Evolutionary conservation across 2,329 filamentous ascomycete genomes (phyloP), one percentile per base, ranked within the genome.

Genomic region (Zymoseptoria passerinii): DNA sequence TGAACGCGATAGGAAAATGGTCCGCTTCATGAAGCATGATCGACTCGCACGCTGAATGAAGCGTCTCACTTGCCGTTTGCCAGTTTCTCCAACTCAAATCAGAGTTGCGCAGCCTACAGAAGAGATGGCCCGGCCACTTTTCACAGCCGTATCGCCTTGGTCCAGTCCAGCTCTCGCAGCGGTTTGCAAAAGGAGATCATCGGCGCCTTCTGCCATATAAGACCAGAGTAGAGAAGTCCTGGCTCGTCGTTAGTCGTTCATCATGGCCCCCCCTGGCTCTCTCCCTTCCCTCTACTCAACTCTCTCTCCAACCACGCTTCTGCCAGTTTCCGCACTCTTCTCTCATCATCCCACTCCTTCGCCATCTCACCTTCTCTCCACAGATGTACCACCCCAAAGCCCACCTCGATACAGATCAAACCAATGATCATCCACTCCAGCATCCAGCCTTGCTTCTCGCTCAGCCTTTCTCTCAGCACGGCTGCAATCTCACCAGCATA

Each of bases 401-500:
- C 79, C 13, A 97, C 92, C 75, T 99, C 94, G 35, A 97, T 88
- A 1, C 89, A 85, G 70, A 99, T 99, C 56, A 99, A 81, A 2
- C 89, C 79, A 67, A 99, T 97, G 71, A 99, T 97, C 67, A 95
- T 95, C 88, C 90, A 92, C 76, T 97, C 94, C 9, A 99, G 79
- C 57, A 90, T 81, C 28, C 92, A 84, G 16, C 90, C 88, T 70
- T 97, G 91, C 72, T 90, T 90, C 78, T 97, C 92, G 70, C 89
- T 95, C 57, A 95, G 80, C 71, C 92, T 86, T 73, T 96, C 90
- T 58, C 94, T 81, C 61, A 97, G 76, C 16, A 97, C 92, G 55
- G 81, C 89, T 6, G 94, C 91, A 72, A 96, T 96, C 73, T 97
- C 92, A 69, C 94, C 89, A 0, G 92, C 94, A 72, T 99, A 97